A percentile compares a stretch with the other conserved stretches of the same genome.
phyloP scores from a whole-genome alignment of 192 early-diverging fungal genomes.

The Jimgerdemannia lactiflua region DNA sequence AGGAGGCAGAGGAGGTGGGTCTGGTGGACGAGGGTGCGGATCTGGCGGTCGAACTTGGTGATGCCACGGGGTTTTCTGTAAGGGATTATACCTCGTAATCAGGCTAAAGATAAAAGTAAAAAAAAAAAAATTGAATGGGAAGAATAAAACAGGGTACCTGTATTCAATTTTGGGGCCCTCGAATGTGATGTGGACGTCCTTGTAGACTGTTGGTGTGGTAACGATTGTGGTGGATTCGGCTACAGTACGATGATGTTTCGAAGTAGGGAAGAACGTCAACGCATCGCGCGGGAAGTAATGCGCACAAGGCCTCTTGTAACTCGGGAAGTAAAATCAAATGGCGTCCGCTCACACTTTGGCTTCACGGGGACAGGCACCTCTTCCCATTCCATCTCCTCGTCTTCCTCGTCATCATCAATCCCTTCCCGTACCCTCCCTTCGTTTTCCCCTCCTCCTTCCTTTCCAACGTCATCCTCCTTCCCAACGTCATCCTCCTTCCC shows the following conservation, averaged over 20 bases:
- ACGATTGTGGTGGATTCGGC: not conserved
- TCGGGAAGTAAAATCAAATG: not conserved
- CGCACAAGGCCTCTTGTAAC: too few species aligned
- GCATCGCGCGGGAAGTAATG: too few species aligned
- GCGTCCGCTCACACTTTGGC: not conserved
- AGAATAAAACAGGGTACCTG: not conserved
- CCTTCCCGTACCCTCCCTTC: not conserved
- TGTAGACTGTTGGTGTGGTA: constrained; percentile 17
- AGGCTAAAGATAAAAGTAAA: too few species aligned
- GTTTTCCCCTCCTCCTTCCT: constrained; percentile 24
- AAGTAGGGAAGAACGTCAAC: not conserved
- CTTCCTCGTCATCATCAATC: constrained; percentile 21
- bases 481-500: not conserved
- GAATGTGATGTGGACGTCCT: constrained; percentile 32
- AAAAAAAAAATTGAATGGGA: too few species aligned
- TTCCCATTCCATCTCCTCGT: constrained; percentile 44
- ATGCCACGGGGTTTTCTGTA: constrained; percentile 37
- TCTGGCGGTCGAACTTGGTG: constrained; percentile 44
- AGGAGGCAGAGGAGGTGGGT: constrained; percentile 58
- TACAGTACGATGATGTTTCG: not conserved
- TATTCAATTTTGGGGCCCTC: constrained; percentile 16
- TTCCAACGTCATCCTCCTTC: constrained; percentile 23
- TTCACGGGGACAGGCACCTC: constrained; percentile 30
- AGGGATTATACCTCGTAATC: not conserved
- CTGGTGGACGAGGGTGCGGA: constrained; percentile 56